phyloP scores from a whole-genome alignment of 2,329 filamentous ascomycete species.

The Ramularia endophylla region DNA sequence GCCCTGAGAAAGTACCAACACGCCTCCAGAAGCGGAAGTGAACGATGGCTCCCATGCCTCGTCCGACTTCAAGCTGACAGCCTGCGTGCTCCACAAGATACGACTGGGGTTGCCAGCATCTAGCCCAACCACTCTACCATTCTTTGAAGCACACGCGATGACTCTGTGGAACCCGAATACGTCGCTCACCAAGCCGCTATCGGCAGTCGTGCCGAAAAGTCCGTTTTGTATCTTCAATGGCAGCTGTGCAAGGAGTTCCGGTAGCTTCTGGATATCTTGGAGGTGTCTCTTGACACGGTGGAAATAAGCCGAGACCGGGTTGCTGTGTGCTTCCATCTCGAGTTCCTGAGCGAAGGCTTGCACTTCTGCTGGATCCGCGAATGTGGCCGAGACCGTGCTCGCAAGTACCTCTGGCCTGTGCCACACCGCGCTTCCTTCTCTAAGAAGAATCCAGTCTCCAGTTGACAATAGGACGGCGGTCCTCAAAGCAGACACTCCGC shows the following conservation, averaged over 20 bases:
- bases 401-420: conserved; percentile 73
- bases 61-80: conserved; percentile 51
- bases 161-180: conserved; percentile 87
- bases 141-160: conserved; percentile 70
- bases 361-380: conserved; percentile 61
- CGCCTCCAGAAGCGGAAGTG: conserved; percentile 34
- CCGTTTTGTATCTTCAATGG: conserved; percentile 60
- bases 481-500: conserved; percentile 67
- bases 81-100: conserved; percentile 68
- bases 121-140: conserved; percentile 73
- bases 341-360: conserved; percentile 71
- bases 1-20: conserved; percentile 15
- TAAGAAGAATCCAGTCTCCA: conserved; percentile 75
- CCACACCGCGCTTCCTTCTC: conserved; percentile 79
- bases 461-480: conserved; percentile 61
- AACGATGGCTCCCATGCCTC: conserved; percentile 47
- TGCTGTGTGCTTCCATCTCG: conserved; percentile 80
- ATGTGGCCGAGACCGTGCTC: conserved; percentile 71
- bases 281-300: conserved; percentile 80
- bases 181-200: conserved; percentile 54
- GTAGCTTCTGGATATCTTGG: conserved; percentile 69
- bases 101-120: conserved; percentile 68
- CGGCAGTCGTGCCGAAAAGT: conserved; percentile 33
- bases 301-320: conserved; percentile 72
- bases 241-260: conserved; percentile 63